Evolutionary conservation across 139 green algal species (phyloP), one percentile per base, ranked within the genome.

Genomic region (Ettlia oleoabundans): DNA sequence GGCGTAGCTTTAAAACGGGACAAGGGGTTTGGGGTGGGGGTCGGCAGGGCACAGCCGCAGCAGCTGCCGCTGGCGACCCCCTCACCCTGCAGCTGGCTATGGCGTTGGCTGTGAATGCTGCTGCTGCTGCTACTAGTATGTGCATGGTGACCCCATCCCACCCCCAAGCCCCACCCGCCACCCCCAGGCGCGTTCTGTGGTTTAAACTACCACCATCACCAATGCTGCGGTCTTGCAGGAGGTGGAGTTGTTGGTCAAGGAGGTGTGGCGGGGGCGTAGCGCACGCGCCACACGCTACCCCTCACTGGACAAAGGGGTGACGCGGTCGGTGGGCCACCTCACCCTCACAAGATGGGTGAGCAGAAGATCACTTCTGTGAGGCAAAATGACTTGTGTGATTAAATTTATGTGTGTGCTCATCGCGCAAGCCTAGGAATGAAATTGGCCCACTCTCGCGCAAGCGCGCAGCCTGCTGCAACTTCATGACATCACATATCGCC

Each of bases 291-390:
- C 26, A 81, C 83, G 5, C 88, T 85, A 1, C 83, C 87, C 37
- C 8, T 1, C 3, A 22, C 62, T 41, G 26, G 86, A 96, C 81
- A 96, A 93, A 76, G 92, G 89, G 35, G 85, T 96, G 33, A 93
- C 88, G 62, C 84, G 95, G 22, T 84, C 76, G 18, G 93, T 93
- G 37, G 86, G 80, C 1, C 58, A 95, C 74, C 89, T 98, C 26
- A 82, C 82, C 18, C 85, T 98, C 2, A 94, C 91, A 2, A 86
- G 94, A 64, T 97, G 85, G 85, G 78, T 81, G 75, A 66, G 72
- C 19, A 24, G 28, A 28, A 10, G 32, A n/a, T 22, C 10, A 7
- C 35, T 28, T 24, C 5, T 8, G 5, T 42, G 32, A 26, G 42
- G 30, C 33, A 28, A 9, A 4, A 5, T 9, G 32, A 33, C 18